Base-by-base conservation (phyloP, 2,329 filamentous ascomycete genomes). In the Aspergillus pseudonomiae region DNA sequence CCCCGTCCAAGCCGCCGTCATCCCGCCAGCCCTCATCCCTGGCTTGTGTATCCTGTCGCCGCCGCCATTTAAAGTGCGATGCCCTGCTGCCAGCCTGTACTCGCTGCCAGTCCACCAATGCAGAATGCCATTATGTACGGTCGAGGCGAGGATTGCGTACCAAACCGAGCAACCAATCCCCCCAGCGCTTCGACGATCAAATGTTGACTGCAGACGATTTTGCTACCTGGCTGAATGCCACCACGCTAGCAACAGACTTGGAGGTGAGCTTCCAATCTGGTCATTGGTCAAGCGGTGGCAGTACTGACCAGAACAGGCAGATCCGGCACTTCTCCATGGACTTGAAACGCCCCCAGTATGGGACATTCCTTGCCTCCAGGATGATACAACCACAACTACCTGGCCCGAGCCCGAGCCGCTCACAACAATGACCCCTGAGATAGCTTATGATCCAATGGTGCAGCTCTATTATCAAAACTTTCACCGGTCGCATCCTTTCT, bases 381-480 rank as follows among this genome's bases (percentile, higher is more conserved):
- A 67, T 6, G 57, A 65, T 11, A 45, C 60, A 1, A 55, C 64
- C 24, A 57, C 16, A 3, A 46, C 64, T 12, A 52, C 16, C 36
- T 61, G 52, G 61, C 59, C 39, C 4, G 53, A 62, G 24, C 59
- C 32, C 21, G 56, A 48, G 4, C 53, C n/a, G 14, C 46, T 30
- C 19, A 30, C 26, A 10, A 11, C 24, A 6, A 62, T n/a, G 3
- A 10, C 54, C 24, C 63, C 62, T 2, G 66, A 68, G 7, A 48
- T 71, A 24, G 64, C 69, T 9, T 67, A 65, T 41, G 70, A 73
- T 52, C 68, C 68, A 14, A 63, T 83, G 60, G 75, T 81, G 19
- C 75, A 79, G 65, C 73, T 83, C 21, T 86, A 81, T 74, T 86
- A 85, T 65, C 77, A 80, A 58, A 77, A 81, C 68, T 85, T 85